Conservation (phyloP, 169 alveolate species). For the Eimeria brunetti region DNA sequence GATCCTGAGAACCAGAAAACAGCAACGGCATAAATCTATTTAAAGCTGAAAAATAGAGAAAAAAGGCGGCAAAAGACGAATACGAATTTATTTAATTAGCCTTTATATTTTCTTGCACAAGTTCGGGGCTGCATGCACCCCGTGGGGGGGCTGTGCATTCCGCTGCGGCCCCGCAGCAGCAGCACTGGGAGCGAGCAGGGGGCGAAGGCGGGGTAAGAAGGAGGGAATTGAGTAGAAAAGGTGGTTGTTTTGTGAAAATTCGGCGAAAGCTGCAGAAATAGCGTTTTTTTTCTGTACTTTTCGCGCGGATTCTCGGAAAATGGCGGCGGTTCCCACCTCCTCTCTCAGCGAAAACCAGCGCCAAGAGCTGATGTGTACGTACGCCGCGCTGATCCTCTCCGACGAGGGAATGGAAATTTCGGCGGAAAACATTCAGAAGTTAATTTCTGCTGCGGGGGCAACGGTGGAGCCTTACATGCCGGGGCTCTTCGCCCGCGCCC, state of each 20-base stretch:
- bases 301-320: background rate
- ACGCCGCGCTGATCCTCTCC: slow-evolving; percentile 95
- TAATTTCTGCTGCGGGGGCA: slow-evolving; percentile 93
- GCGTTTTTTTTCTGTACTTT: background rate
- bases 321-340: slow-evolving; percentile 89
- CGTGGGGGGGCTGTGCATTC: slow-evolving; percentile 1
- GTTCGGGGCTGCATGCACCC: background rate
- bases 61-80: background rate
- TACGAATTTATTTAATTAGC: background rate
- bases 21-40: background rate
- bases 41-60: background rate
- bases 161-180: slow-evolving; percentile 10
- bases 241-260: background rate
- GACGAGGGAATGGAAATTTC: slow-evolving; percentile 95
- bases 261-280: background rate
- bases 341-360: slow-evolving; percentile 88
- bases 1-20: background rate
- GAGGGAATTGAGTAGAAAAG: background rate
- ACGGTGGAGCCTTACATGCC: slow-evolving; percentile 96
- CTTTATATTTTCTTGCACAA: too few species aligned
- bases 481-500: slow-evolving; percentile 95
- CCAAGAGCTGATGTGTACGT: slow-evolving; percentile 96
- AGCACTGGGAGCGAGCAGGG: background rate
- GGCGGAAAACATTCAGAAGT: slow-evolving; percentile 92
- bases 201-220: too few species aligned